A percentile compares a stretch with the other conserved stretches of the same genome.
These are phyloP conservation scores for Fusarium multiceps DNA, from an alignment of 2,329 filamentous ascomycete genomes.

Conservation along the genomic window DNA sequence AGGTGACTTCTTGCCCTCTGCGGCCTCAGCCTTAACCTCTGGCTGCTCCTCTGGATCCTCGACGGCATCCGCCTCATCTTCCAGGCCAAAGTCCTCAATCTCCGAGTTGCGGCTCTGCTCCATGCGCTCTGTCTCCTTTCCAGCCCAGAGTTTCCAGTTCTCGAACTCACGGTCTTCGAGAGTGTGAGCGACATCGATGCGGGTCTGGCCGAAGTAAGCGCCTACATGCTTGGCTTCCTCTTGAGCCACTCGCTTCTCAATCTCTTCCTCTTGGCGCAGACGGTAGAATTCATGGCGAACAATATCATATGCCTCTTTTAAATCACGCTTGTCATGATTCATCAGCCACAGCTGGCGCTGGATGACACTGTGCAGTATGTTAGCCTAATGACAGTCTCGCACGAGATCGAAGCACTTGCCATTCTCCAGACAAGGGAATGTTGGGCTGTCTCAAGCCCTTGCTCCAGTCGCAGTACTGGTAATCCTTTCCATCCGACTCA, in stretches of 20 bases:
- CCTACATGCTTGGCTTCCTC: constrained; percentile 90
- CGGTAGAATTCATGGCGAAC: constrained; percentile 92
- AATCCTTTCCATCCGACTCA: constrained; percentile 87
- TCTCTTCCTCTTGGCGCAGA: constrained; percentile 82
- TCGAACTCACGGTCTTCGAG: constrained; percentile 85
- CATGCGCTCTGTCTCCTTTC: constrained; percentile 56
- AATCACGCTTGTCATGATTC: constrained; percentile 66
- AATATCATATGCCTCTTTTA: constrained; percentile 81
- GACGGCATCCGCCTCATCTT: constrained; percentile 49
- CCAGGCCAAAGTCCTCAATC: constrained; percentile 57
- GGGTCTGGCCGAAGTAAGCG: constrained; percentile 85
- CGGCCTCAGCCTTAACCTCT: constrained; percentile 41
- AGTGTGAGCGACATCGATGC: constrained; percentile 80
- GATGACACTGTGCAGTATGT: constrained; percentile 73
- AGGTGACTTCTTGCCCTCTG: constrained; percentile 27
- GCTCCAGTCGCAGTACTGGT: constrained; percentile 82
- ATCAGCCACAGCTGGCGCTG: constrained; percentile 92
- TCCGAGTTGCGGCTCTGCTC: constrained; percentile 56
- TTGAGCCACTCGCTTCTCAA: constrained; percentile 82
- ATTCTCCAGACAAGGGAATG: constrained; percentile 78
- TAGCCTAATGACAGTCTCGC: constrained; percentile 17
- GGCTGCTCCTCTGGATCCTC: constrained; percentile 39
- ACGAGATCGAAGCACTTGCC: constrained; percentile 23
- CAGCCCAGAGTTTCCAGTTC: constrained; percentile 85
- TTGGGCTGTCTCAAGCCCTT: constrained; percentile 77